These are phyloP conservation scores for Pleurotus giganteus DNA, from an alignment of 768 basidiomycete genomes.

Conservation along the genomic window DNA sequence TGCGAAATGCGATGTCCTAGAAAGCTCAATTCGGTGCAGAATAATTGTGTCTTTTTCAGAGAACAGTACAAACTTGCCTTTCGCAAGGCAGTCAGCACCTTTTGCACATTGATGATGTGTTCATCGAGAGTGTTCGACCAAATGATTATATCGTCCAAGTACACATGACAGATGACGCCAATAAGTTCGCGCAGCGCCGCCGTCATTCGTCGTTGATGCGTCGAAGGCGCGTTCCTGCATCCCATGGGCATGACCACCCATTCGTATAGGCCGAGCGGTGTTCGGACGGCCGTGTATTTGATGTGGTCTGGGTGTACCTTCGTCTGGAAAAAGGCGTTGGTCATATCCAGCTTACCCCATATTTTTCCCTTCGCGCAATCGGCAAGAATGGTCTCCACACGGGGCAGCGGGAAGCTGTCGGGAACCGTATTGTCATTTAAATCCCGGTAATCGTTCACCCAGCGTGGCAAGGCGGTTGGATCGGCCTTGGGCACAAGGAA, in stretches of 20 bases:
- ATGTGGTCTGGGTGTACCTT: slow-evolving; percentile 15
- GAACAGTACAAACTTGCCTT: slow-evolving; percentile 18
- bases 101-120: slow-evolving; percentile 19
- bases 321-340: not conserved
- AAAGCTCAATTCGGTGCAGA: slow-evolving; percentile 19
- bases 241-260: slow-evolving; percentile 39
- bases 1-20: slow-evolving; percentile 35
- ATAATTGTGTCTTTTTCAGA: slow-evolving; percentile 14
- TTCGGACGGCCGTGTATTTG: slow-evolving; percentile 32
- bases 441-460: slow-evolving; percentile 26
- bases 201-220: slow-evolving; percentile 7
- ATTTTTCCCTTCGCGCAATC: slow-evolving; percentile 35
- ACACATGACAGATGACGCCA: not conserved
- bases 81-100: slow-evolving; percentile 16
- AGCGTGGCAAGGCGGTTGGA: slow-evolving; percentile 15
- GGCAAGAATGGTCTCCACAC: slow-evolving; percentile 25
- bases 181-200: slow-evolving; percentile 10
- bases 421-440: slow-evolving; percentile 23
- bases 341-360: slow-evolving; percentile 17
- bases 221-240: not conserved
- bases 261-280: slow-evolving; percentile 37
- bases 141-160: slow-evolving; percentile 8
- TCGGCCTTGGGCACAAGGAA: slow-evolving; percentile 31
- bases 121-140: slow-evolving; percentile 26
- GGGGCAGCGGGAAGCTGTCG: slow-evolving; percentile 22